Conservation (phyloP, 2,329 filamentous ascomycete genomes). For the Fusarium temperatum region DNA sequence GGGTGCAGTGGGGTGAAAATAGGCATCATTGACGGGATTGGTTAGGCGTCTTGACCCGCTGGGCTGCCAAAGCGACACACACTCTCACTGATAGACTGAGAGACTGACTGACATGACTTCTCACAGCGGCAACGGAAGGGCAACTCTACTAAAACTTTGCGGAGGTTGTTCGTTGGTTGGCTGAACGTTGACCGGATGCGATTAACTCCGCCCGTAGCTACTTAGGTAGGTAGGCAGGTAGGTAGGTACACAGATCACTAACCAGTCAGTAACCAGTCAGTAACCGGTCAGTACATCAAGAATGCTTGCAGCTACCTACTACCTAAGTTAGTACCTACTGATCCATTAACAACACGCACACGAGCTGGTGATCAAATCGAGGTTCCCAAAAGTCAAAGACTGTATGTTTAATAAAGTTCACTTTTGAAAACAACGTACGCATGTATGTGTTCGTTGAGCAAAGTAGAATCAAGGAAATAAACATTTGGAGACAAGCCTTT, state of each 20-base stretch:
- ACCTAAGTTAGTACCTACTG: too few relatives aligned
- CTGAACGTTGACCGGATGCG: conserved; percentile 37
- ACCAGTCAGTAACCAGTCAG: neutral
- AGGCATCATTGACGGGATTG: conserved; percentile 18
- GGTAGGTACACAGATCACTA: too few relatives aligned
- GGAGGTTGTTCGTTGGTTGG: conserved; percentile 14
- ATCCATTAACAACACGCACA: neutral
- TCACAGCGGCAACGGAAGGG: conserved; percentile 1
- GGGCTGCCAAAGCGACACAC: conserved; percentile 30
- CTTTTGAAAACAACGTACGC: neutral
- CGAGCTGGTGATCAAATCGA: neutral
- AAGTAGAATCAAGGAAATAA: neutral
- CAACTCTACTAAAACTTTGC: neutral
- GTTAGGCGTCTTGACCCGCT: conserved; percentile 19
- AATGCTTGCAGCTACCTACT: neutral
- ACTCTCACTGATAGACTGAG: neutral
- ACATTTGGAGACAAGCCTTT: neutral
- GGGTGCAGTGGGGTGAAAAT: neutral
- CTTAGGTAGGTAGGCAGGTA: too few relatives aligned
- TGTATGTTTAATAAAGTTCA: neutral
- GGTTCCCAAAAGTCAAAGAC: neutral
- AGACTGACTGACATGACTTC: conserved; percentile 15
- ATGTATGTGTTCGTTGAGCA: neutral
- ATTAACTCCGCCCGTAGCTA: conserved; percentile 17
- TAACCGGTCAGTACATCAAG: neutral